These are phyloP conservation scores for Anthoceros angustus DNA, from an alignment of 225 moss, liverwort and hornwort species.

Conservation along the genomic window DNA sequence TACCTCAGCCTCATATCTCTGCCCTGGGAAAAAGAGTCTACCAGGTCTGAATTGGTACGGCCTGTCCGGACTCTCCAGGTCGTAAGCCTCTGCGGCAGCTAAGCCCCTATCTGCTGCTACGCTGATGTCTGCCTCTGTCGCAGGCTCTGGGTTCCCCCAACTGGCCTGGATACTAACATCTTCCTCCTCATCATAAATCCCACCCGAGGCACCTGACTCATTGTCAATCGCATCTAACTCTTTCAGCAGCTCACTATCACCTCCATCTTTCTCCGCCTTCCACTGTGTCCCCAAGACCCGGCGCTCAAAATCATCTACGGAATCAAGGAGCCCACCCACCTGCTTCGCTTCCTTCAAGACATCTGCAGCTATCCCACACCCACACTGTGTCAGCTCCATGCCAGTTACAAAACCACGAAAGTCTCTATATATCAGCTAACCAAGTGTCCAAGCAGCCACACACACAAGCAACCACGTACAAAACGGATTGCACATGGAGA, in stretches of 20 bases:
- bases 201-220: neutral
- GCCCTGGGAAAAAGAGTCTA: slow-evolving; percentile 87
- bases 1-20: slow-evolving; percentile 87
- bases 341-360: neutral
- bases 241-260: neutral
- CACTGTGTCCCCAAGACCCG: neutral
- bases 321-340: neutral
- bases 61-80: slow-evolving; percentile 79
- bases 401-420: neutral
- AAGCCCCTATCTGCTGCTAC: slow-evolving; percentile 58
- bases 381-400: neutral
- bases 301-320: neutral
- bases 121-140: neutral
- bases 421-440: neutral
- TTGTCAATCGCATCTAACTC: neutral
- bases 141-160: no score
- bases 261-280: neutral
- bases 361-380: neutral
- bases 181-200: neutral
- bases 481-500: neutral
- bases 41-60: slow-evolving; percentile 87
- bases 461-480: neutral
- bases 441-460: neutral
- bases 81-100: slow-evolving; percentile 62
- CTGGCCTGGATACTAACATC: neutral